A percentile compares a stretch with the other conserved stretches of the same genome.
phyloP scores from a whole-genome alignment of 2,329 filamentous ascomycete genomes.

The Colletotrichum phormii region DNA sequence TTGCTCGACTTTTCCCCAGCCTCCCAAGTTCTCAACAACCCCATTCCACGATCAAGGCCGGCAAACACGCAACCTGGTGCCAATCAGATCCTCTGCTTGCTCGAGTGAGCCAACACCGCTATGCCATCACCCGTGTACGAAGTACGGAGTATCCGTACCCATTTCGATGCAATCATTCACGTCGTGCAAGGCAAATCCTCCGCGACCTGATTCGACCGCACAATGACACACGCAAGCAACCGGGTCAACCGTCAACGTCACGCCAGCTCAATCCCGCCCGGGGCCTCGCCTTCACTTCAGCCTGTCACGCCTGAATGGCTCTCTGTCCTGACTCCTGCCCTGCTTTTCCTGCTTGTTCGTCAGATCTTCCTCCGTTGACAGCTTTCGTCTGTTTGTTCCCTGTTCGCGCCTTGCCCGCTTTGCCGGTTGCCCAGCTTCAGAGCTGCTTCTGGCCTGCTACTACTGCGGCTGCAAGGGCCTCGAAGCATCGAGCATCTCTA shows the following conservation, averaged over 20 bases:
- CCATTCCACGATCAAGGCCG: constrained; percentile 31
- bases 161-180: constrained; percentile 8
- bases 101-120: constrained; percentile 12
- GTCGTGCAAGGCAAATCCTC: constrained; percentile 10
- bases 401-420: neutral
- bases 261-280: constrained; percentile 8
- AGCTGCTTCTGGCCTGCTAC: neutral
- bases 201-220: constrained; percentile 6
- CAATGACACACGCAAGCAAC: constrained; percentile 11
- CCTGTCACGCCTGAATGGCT: neutral
- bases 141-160: neutral
- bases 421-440: neutral
- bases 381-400: neutral
- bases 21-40: constrained; percentile 11
- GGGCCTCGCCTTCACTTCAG: constrained; percentile 4
- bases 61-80: constrained; percentile 34
- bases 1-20: constrained; percentile 10
- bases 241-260: constrained; percentile 23
- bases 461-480: constrained; percentile 15
- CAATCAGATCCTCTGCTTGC: constrained; percentile 21
- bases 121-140: constrained; percentile 30
- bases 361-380: neutral
- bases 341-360: constrained; percentile 12
- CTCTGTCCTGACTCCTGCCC: neutral
- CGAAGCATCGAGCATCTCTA: constrained; percentile 16